Percentiles rank a stretch among this genome's conserved stretches.
Conservation (phyloP, 2,329 filamentous ascomycete species). For the Shiraia bambusicola region DNA sequence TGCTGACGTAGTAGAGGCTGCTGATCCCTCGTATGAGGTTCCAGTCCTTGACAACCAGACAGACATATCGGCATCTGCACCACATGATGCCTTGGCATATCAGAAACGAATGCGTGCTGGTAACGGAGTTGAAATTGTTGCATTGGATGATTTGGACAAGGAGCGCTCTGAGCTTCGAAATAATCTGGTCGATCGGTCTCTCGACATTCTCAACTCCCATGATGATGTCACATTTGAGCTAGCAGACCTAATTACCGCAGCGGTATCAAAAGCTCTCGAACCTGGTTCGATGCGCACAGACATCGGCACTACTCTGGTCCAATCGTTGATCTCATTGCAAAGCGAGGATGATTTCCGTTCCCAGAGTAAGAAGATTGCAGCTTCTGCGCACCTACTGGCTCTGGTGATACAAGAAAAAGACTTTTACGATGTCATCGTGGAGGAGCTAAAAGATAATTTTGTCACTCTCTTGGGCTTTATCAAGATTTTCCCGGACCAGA, state of each 20-base stretch:
- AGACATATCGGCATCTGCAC: conserved; percentile 11
- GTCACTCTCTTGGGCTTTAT: conserved; percentile 76
- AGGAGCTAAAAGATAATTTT: conserved; percentile 75
- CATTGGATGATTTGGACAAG: conserved; percentile 77
- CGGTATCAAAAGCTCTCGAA: conserved; percentile 63
- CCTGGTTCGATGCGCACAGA: conserved; percentile 65
- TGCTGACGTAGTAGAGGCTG: conserved; percentile 16
- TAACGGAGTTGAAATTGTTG: conserved; percentile 49
- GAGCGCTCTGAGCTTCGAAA: conserved; percentile 71
- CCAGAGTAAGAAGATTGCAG: conserved; percentile 72
- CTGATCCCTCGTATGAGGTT: conserved; percentile 14
- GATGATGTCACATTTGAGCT: conserved; percentile 88
- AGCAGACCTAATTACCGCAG: conserved; percentile 78
- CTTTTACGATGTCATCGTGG: conserved; percentile 77
- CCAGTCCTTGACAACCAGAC: conserved; percentile 21
- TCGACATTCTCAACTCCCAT: conserved; percentile 87
- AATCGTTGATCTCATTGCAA: conserved; percentile 73
- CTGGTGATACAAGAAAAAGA: conserved; percentile 78
- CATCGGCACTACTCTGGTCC: conserved; percentile 78
- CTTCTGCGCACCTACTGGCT: conserved; percentile 89
- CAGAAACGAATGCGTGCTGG: conserved; percentile 35
- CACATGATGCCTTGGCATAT: conserved; percentile 35
- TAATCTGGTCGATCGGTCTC: conserved; percentile 81
- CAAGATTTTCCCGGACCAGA: conserved; percentile 65
- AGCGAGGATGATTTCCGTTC: conserved; percentile 58